Evolutionary conservation across 2,329 filamentous ascomycete species (phyloP), one percentile per base, ranked within the genome.

Genomic region (Cladosporium colombiae): DNA sequence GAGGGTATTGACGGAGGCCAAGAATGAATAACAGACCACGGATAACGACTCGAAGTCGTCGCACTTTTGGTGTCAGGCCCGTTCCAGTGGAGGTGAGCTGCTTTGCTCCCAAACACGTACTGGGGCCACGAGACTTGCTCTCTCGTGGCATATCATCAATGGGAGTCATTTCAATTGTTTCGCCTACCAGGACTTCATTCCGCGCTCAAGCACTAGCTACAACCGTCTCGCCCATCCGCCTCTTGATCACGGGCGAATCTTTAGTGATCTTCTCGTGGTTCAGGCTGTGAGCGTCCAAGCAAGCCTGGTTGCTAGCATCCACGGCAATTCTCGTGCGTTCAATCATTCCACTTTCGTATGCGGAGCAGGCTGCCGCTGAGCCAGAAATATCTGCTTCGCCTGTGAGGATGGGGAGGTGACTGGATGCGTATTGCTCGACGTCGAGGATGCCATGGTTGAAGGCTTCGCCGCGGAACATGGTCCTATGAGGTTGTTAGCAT

Each of bases 391-490:
- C 40, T 23, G 61, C 37, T 5, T 57, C 44, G 18, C 40, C 40
- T 25, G 23, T 21, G 18, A 57, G 55, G 13, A 40, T 33, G 21
- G 31, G 13, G 3, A 57, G 55, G 33, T 25, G 21, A 11, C 11
- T 37, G 31, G 31, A 21, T 1, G 33, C 18, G 11, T 37, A 40
- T 35, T 40, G n/a, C n/a, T 31, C 61, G 16, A 68, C 70, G 53
- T 71, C 69, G 3, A 66, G 40, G 33, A 69, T 67, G 7, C 65
- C 66, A 44, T 71, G 69, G 55, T 72, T 70, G 11, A 64, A 66
- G 3, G 66, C 71, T 65, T 71, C 68, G 14, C 70, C 70, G 21
- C 70, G 67, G 61, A 69, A 71, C 68, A 71, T 69, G 18, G 68
- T 67, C 40, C 40, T 46, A n/a, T 46, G 3, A 2, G 8, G 7